A percentile compares a stretch with the other conserved stretches of the same genome.
Evolutionary conservation across 2,329 filamentous ascomycete species (phyloP).

Genomic region (Cladobotryum protrusum): DNA sequence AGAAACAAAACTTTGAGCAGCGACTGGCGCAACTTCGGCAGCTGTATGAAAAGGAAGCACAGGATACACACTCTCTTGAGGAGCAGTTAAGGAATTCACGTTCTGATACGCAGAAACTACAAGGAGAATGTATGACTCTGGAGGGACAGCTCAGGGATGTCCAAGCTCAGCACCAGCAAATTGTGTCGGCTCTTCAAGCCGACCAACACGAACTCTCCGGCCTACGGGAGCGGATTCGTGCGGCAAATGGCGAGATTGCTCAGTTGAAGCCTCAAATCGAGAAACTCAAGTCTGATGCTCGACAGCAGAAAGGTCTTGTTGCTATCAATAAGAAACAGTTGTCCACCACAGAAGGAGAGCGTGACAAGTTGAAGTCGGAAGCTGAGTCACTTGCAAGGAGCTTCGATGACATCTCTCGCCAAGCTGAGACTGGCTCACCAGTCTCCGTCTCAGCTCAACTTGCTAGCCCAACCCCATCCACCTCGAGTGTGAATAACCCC

Average conservation of each 20-base stretch:
- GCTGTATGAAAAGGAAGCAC: constrained; percentile 89
- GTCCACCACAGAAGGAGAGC: constrained; percentile 78
- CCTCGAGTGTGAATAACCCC: constrained; percentile 78
- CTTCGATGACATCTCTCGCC: constrained; percentile 52
- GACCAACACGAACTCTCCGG: constrained; percentile 84
- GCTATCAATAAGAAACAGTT: constrained; percentile 99
- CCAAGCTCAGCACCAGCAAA: constrained; percentile 73
- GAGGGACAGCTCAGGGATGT: constrained; percentile 78
- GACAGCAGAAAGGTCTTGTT: constrained; percentile 92
- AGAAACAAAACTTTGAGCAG: constrained; percentile 90
- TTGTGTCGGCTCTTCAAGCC: constrained; percentile 66
- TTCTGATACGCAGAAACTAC: constrained; percentile 76
- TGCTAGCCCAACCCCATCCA: constrained; percentile 63
- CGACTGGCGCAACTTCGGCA: constrained; percentile 78
- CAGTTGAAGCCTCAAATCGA: constrained; percentile 87
- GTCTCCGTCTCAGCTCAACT: constrained; percentile 44
- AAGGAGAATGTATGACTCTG: constrained; percentile 75
- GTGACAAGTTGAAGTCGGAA: constrained; percentile 80
- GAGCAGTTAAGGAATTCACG: constrained; percentile 72
- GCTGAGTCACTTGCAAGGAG: constrained; percentile 61
- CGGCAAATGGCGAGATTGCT: constrained; percentile 73
- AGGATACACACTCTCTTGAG: constrained; percentile 76
- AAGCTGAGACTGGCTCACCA: constrained; percentile 45
- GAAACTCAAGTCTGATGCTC: constrained; percentile 83
- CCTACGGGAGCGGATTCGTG: constrained; percentile 81